Evolutionary conservation across 2,329 filamentous ascomycete genomes (phyloP).

Genomic region (Pseudogymnoascus sp.): DNA sequence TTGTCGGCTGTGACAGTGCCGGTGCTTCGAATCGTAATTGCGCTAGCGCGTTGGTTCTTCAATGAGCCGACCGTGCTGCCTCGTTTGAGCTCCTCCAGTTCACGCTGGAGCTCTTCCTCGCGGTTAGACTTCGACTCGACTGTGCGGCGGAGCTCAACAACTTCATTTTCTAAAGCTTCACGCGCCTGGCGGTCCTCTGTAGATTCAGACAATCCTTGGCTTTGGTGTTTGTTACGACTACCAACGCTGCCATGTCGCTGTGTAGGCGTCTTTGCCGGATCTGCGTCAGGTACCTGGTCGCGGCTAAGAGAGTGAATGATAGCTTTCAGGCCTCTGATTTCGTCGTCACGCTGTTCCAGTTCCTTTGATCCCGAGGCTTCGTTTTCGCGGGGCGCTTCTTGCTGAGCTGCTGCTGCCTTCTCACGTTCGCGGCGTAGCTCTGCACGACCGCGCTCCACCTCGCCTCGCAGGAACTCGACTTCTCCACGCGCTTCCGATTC

Average conservation of each 20-base stretch:
- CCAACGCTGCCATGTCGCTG: conserved; percentile 19
- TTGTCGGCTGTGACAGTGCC: conserved; percentile 24
- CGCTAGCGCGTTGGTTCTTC: conserved; percentile 42
- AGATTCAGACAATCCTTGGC: conserved; percentile 42
- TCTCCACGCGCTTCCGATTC: conserved; percentile 94
- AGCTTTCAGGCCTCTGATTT: conserved; percentile 92
- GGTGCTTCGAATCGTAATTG: conserved; percentile 41
- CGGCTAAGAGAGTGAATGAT: conserved; percentile 94
- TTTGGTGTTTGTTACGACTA: conserved; percentile 15
- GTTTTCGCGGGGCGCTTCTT: conserved; percentile 34
- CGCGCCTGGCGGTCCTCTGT: conserved; percentile 49
- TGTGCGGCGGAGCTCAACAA: conserved; percentile 66
- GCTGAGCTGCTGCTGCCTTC: conserved; percentile 58
- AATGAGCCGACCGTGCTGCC: conserved; percentile 28
- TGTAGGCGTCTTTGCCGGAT: conserved; percentile 26
- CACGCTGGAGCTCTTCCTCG: conserved; percentile 80
- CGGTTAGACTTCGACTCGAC: conserved; percentile 64
- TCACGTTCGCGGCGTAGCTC: conserved; percentile 85
- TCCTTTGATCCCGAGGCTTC: conserved; percentile 57
- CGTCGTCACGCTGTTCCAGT: conserved; percentile 89
- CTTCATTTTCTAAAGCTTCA: conserved; percentile 70
- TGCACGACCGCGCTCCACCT: conserved; percentile 83
- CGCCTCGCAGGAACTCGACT: conserved; percentile 88
- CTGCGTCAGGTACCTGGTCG: conserved; percentile 44
- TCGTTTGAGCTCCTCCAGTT: conserved; percentile 60